These are phyloP conservation scores for Irineochytrium annulatum DNA, from an alignment of 192 early-diverging fungal genomes.

Conservation along the genomic window DNA sequence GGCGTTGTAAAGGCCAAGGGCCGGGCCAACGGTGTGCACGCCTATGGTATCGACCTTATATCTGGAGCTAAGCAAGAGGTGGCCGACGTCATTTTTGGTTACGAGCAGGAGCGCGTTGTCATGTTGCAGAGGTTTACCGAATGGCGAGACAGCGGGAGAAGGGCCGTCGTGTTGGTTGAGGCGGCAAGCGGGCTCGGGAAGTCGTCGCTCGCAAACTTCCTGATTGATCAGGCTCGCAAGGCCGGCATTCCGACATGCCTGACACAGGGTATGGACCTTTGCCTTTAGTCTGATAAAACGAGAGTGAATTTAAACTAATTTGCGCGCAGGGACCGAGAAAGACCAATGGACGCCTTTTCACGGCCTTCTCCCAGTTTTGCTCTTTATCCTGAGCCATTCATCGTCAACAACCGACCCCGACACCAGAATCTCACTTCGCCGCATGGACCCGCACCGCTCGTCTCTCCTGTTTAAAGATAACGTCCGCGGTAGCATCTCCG, in stretches of 20 bases:
- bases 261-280: no score
- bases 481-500: no score
- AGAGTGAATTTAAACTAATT: no score
- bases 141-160: neutral
- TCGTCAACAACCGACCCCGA: no score
- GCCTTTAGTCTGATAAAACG: no score
- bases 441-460: no score
- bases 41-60: neutral
- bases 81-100: neutral
- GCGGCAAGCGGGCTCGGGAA: slow-evolving; percentile 4
- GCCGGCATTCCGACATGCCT: no score
- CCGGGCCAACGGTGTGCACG: neutral
- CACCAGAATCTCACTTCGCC: no score
- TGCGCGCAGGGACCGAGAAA: neutral
- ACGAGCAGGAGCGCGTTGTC: neutral
- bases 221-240: neutral
- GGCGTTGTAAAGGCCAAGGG: neutral
- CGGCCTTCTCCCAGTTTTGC: neutral
- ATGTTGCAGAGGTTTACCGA: neutral
- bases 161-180: neutral
- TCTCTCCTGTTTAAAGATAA: no score
- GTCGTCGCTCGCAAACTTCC: neutral
- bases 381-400: no score
- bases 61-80: neutral
- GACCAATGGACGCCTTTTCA: slow-evolving; percentile 1